Evolutionary conservation across 768 basidiomycete species (phyloP), one percentile per base, ranked within the genome.

Genomic region (Chalciporus sphaerocephalus): DNA sequence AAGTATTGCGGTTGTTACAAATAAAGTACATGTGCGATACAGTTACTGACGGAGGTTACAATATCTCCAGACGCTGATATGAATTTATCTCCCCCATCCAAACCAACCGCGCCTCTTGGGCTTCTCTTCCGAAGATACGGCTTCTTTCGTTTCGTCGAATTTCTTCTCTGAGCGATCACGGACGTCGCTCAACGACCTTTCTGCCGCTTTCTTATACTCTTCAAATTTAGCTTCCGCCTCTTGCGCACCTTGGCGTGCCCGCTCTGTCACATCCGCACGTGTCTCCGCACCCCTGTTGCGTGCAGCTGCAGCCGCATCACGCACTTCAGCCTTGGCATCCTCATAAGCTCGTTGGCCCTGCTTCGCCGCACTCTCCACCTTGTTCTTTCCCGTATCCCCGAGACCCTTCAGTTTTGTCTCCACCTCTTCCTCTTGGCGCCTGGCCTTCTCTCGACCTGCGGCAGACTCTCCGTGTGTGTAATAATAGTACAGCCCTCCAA

Each of bases 401-500:
- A 59, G 18, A 7, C 52, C 53, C 30, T 30, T 62, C 11, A 63
- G 59, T 46, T 58, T 69, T 50, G 45, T 50, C 36, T 60, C 62
- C 15, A 57, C 22, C 21, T 63, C 63, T 42, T 63, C 69, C 53
- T 70, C 68, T n/a, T 63, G 61, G 12, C 51, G 57, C 37, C 63
- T 53, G n/a, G 55, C 61, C 15, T 36, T 33, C 35, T 59, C 57
- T 17, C 52, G 56, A 36, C 58, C 48, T 24, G 59, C 43, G 1
- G 49, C 55, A 25, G 51, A 46, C 18, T 50, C 34, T 27, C 53
- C 58, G 38, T 50, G 57, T n/a, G 57, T 52, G 57, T 67, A 69
- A 52, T 69, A 73, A 42, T 67, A 65, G 52, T 70, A 72, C 28
- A 66, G 48, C 11, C 59, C 69, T 3, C 64, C 72, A 38, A 68